Percentiles rank a stretch among this genome's conserved stretches.
Evolutionary conservation across 192 early-diverging fungal genomes (phyloP).

Genomic region (Podila verticillata): DNA sequence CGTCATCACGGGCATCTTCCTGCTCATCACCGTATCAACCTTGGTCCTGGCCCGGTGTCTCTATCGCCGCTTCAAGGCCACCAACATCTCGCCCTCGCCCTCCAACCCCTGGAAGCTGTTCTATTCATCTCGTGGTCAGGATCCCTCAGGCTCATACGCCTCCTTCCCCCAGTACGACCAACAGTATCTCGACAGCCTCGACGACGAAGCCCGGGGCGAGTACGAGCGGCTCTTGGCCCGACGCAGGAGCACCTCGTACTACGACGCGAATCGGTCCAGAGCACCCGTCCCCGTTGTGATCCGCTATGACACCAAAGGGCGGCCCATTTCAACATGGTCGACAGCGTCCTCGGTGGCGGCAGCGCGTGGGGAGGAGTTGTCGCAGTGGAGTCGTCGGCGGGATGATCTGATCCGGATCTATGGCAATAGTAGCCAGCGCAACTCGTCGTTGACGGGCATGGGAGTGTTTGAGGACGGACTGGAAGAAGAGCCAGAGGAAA

Average conservation of each 20-base stretch:
- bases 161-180: background rate
- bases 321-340: constrained; percentile 48
- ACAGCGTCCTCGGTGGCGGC: constrained; percentile 45
- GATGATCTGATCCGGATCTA: constrained; percentile 49
- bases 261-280: constrained; percentile 40
- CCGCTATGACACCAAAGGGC: constrained; percentile 29
- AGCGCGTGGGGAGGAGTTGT: constrained; percentile 39
- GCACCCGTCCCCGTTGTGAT: constrained; percentile 40
- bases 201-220: constrained; percentile 9
- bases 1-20: constrained; percentile 19
- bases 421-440: constrained; percentile 14
- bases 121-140: background rate
- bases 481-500: background rate
- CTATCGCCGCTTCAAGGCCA: constrained; percentile 29
- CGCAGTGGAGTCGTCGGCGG: constrained; percentile 34
- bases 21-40: constrained; percentile 19
- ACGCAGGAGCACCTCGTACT: constrained; percentile 43
- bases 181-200: background rate
- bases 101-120: constrained; percentile 25
- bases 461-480: constrained; percentile 16
- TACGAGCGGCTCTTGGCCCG: constrained; percentile 27
- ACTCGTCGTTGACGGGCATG: constrained; percentile 4
- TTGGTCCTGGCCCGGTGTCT: constrained; percentile 28
- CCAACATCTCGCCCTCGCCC: constrained; percentile 12
- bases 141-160: background rate